phyloP scores from a whole-genome alignment of 2,329 filamentous ascomycete species.

The Scytalidium sp. region DNA sequence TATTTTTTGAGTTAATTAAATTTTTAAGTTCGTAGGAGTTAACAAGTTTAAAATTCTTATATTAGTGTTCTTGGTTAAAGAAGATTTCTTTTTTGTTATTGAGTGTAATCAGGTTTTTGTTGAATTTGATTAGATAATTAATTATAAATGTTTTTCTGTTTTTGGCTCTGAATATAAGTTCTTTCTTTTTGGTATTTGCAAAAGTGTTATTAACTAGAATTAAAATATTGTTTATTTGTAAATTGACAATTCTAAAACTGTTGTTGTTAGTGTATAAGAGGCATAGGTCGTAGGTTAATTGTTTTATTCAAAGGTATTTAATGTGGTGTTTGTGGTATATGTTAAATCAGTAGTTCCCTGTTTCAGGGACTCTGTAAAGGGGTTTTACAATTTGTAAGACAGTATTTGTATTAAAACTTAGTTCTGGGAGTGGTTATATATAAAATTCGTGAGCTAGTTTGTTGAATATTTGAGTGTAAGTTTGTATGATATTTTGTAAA shows the following conservation, averaged over 20 bases:
- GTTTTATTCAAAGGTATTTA: constrained; percentile 3
- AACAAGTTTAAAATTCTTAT: too few relatives aligned
- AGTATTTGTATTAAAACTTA: not conserved
- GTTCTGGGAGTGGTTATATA: constrained; percentile 1
- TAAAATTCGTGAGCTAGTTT: constrained; percentile 10
- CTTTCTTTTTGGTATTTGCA: not conserved
- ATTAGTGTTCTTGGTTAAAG: too few relatives aligned
- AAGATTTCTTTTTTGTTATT: too few relatives aligned
- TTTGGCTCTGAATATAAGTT: constrained; percentile 9
- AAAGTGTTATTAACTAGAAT: constrained; percentile 6
- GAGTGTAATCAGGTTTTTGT: too few relatives aligned
- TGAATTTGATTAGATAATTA: not conserved
- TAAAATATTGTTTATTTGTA: constrained; percentile 12
- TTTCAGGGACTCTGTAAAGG: constrained; percentile 11
- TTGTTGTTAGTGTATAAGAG: not conserved
- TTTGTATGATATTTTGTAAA: constrained; percentile 9
- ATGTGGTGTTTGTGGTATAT: constrained; percentile 9
- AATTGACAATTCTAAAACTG: constrained; percentile 7
- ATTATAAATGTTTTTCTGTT: not conserved
- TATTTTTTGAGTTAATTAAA: too few relatives aligned
- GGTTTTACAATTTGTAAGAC: constrained; percentile 5
- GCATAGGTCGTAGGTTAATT: constrained; percentile 6
- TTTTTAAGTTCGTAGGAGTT: too few relatives aligned
- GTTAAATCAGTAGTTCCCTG: constrained; percentile 9
- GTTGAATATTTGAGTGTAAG: constrained; percentile 7